phyloP scores from a whole-genome alignment of 2,329 filamentous ascomycete species.

The Penicillium hesseltinei region DNA sequence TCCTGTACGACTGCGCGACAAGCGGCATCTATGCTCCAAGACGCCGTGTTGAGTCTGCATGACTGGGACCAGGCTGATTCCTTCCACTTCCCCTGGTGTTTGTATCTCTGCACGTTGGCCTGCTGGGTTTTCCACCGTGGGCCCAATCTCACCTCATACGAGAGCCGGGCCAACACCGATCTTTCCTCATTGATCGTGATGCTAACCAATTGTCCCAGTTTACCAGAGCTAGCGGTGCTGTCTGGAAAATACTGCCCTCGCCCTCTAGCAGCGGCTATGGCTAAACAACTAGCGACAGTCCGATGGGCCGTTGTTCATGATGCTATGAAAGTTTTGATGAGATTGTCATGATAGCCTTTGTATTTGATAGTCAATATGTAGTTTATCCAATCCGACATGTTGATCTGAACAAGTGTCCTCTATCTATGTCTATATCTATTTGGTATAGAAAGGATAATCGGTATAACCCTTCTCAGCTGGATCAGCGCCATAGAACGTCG shows the following conservation, averaged over 20 bases:
- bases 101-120: slow-evolving; percentile 59
- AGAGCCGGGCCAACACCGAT: slow-evolving; percentile 40
- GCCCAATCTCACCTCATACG: slow-evolving; percentile 35
- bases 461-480: slow-evolving; percentile 37
- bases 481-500: slow-evolving; percentile 42
- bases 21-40: slow-evolving; percentile 53
- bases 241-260: slow-evolving; percentile 51
- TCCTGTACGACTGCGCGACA: slow-evolving; percentile 43
- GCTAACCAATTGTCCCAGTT: slow-evolving; percentile 35
- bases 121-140: slow-evolving; percentile 60
- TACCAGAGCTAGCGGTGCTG: slow-evolving; percentile 36
- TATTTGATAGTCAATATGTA: background rate
- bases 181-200: slow-evolving; percentile 35
- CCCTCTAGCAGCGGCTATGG: slow-evolving; percentile 56
- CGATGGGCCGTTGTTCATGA: slow-evolving; percentile 63
- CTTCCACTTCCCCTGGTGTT: slow-evolving; percentile 62
- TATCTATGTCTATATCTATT: slow-evolving; percentile 1
- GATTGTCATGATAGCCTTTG: slow-evolving; percentile 16
- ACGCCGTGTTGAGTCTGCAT: slow-evolving; percentile 50
- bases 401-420: background rate
- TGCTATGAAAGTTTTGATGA: slow-evolving; percentile 55
- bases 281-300: slow-evolving; percentile 55
- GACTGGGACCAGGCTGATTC: slow-evolving; percentile 54
- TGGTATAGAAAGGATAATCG: slow-evolving; percentile 38
- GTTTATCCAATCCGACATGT: background rate